Evolutionary conservation across 106 monocot species (phyloP).

Genomic region (Agapanthus africanus): DNA sequence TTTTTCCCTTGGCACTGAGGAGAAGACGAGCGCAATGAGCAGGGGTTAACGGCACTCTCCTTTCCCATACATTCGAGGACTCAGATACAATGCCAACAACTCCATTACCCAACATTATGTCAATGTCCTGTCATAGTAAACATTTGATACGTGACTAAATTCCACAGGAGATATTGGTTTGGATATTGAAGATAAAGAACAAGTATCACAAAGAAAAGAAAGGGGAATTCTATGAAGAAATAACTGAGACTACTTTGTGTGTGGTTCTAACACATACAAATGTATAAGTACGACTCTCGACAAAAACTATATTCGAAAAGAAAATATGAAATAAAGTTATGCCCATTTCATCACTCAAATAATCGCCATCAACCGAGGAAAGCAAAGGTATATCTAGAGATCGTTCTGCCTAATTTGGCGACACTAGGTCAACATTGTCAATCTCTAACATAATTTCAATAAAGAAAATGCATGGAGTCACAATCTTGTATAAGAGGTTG

Average conservation of each 20-base stretch:
- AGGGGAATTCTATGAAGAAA: too few species aligned
- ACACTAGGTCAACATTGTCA: not conserved
- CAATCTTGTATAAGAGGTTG: too few species aligned
- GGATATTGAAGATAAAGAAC: too few species aligned
- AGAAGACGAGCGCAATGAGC: slow-evolving; percentile 92
- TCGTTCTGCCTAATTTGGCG: not conserved
- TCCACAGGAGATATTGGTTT: not conserved
- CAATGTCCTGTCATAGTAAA: slow-evolving; percentile 8
- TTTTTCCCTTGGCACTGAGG: slow-evolving; percentile 37
- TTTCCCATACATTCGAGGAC: slow-evolving; percentile 78
- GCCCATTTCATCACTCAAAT: not conserved
- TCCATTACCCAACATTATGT: slow-evolving; percentile 67
- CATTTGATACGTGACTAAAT: not conserved
- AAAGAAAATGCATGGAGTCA: too few species aligned
- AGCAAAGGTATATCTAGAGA: not conserved
- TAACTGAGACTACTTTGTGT: too few species aligned
- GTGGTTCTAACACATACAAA: not conserved
- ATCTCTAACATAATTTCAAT: not conserved
- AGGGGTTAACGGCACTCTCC: slow-evolving; percentile 77
- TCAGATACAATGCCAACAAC: slow-evolving; percentile 84
- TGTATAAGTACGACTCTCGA: not conserved
- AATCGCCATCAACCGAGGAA: not conserved
- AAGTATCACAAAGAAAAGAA: too few species aligned
- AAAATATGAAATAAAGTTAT: not conserved
- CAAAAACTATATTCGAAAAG: not conserved